Percentiles rank a stretch among this genome's conserved stretches.
These are phyloP conservation scores for Ophiocordyceps camponoti-saundersi DNA, from an alignment of 2,329 filamentous ascomycete genomes.

Conservation along the genomic window DNA sequence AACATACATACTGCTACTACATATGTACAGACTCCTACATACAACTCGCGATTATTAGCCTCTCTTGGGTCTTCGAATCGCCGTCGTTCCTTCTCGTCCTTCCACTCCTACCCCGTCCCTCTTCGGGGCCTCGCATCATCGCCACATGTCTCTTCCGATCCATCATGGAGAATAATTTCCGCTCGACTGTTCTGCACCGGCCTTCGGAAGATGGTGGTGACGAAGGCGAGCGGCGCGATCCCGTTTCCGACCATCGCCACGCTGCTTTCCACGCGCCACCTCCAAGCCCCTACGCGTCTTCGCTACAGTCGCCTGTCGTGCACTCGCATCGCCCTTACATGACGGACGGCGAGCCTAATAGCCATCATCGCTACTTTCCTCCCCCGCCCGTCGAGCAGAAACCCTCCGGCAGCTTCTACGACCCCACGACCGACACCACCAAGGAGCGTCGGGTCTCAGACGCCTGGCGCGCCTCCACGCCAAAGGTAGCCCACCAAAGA, in stretches of 20 bases:
- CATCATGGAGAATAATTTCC: conserved; percentile 29
- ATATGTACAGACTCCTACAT: too few relatives aligned
- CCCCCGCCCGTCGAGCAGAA: conserved; percentile 18
- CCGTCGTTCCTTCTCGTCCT: background rate
- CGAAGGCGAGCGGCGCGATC: conserved; percentile 21
- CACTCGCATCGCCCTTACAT: background rate
- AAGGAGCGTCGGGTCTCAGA: conserved; percentile 29
- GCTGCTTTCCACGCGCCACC: conserved; percentile 17
- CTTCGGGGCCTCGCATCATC: conserved; percentile 3
- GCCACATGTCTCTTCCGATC: too few relatives aligned
- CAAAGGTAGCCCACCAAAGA: conserved; percentile 25
- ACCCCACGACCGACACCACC: conserved; percentile 33
- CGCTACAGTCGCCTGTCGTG: background rate
- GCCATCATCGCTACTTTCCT: conserved; percentile 9
- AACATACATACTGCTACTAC: too few relatives aligned
- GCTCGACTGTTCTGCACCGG: conserved; percentile 31
- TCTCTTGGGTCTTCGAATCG: background rate
- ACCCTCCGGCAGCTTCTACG: conserved; percentile 31
- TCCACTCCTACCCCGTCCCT: background rate
- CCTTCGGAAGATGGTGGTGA: conserved; percentile 9
- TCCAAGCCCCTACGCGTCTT: conserved; percentile 1
- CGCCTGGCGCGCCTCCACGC: conserved; percentile 28
- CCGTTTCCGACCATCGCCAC: background rate
- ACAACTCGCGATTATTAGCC: too few relatives aligned
- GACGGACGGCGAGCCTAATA: conserved; percentile 1